phyloP scores from a whole-genome alignment of 495 filamentous ascomycete genomes.

The Neurospora sp. region DNA sequence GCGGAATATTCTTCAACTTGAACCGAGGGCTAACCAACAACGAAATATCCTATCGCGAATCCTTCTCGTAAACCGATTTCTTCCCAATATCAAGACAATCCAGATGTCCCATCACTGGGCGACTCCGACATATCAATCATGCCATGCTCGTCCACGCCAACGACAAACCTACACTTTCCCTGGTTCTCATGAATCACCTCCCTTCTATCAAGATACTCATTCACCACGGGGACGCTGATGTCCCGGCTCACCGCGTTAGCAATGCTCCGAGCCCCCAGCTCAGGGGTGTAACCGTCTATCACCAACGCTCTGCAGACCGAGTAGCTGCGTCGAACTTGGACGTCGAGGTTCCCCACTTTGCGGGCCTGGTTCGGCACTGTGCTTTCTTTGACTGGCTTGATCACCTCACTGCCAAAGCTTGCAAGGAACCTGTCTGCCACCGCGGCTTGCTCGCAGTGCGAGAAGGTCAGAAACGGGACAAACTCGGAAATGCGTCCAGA shows the following conservation, averaged over 20 bases:
- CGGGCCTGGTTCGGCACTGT: too few relatives aligned
- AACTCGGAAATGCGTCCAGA: too few relatives aligned
- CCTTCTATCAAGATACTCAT: neutral
- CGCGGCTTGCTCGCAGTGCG: too few relatives aligned
- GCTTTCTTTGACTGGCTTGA: too few relatives aligned
- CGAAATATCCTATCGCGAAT: neutral
- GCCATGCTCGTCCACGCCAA: neutral
- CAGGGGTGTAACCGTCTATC: too few relatives aligned
- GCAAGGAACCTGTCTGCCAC: too few relatives aligned
- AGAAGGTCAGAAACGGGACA: too few relatives aligned
- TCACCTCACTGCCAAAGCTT: too few relatives aligned
- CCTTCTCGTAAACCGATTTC: neutral
- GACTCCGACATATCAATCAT: neutral
- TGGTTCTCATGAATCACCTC: neutral
- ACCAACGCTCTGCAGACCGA: too few relatives aligned
- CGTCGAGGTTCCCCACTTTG: too few relatives aligned
- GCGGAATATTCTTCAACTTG: neutral
- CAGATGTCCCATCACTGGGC: neutral
- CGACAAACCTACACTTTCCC: neutral
- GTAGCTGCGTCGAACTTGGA: conserved; percentile 5
- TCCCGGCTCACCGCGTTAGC: neutral
- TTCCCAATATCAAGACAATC: neutral
- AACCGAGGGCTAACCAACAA: neutral
- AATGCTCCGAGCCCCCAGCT: conserved; percentile 31
- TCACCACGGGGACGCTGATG: neutral